Conservation (phyloP, 805 yeast species). For the Citeromyces matritensis region DNA sequence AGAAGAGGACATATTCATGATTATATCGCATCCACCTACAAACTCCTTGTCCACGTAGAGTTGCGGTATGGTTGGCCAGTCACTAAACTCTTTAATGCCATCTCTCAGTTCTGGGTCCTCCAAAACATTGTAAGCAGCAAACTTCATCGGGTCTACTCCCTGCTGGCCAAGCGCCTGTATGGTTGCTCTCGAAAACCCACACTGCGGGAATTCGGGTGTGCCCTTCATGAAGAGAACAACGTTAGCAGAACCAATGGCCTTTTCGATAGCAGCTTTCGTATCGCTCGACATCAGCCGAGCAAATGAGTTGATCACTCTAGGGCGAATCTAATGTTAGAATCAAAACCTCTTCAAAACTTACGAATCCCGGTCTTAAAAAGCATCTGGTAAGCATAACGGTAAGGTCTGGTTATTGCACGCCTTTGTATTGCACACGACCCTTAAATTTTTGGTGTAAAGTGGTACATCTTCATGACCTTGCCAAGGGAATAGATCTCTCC, state of each 20-base stretch:
- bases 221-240: conserved; percentile 98
- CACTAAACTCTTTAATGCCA: conserved; percentile 88
- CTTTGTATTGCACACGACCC: too few species aligned
- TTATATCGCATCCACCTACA: conserved; percentile 94
- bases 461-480: too few species aligned
- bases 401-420: too few species aligned
- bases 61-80: conserved; percentile 99
- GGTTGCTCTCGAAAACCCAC: conserved; percentile 95
- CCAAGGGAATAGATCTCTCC: too few species aligned
- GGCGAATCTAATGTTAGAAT: too few species aligned
- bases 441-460: too few species aligned
- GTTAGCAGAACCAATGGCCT: conserved; percentile 79
- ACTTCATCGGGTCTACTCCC: conserved; percentile 92
- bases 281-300: conserved; percentile 53
- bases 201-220: conserved; percentile 93
- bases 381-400: too few species aligned
- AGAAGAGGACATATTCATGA: conserved; percentile 75
- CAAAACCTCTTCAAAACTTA: too few species aligned
- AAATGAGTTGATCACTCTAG: not conserved
- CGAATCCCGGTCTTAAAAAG: too few species aligned
- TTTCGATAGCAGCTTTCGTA: conserved; percentile 69
- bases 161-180: conserved; percentile 88
- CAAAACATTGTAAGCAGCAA: conserved; percentile 92
- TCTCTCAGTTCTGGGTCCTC: conserved; percentile 91
- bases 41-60: conserved; percentile 83